phyloP scores from a whole-genome alignment of 78 protist genomes.

The Guillardia theta region DNA sequence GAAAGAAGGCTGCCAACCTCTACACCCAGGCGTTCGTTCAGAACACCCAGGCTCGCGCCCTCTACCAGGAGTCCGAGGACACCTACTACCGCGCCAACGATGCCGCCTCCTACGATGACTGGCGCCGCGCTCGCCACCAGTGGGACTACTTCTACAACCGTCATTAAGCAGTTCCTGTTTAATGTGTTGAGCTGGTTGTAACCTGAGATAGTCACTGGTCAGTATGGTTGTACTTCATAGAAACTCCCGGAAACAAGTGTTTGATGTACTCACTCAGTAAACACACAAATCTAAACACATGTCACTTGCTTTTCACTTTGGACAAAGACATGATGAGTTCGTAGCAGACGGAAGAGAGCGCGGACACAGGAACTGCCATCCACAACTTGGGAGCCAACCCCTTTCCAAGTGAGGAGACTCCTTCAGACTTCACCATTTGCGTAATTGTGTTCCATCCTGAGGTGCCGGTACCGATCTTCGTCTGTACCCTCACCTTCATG shows the following conservation, averaged over 20 bases:
- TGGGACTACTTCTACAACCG: conserved; percentile 49
- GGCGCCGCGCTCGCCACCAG: conserved; percentile 53
- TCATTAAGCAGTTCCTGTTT: not conserved
- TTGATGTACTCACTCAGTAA: not conserved
- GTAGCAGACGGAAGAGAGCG: not conserved
- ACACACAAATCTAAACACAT: not conserved
- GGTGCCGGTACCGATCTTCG: not conserved
- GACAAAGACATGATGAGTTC: not conserved
- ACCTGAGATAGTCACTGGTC: not conserved
- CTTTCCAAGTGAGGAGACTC: not conserved
- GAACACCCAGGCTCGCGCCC: conserved; percentile 38
- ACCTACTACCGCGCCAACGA: conserved; percentile 52
- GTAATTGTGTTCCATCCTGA: not conserved
- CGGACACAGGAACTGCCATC: not conserved
- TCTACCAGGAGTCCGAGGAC: conserved; percentile 48
- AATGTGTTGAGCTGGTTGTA: too few relatives aligned
- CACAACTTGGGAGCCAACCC: not conserved
- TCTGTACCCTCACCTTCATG: not conserved
- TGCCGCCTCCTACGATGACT: conserved; percentile 47
- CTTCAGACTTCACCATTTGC: not conserved
- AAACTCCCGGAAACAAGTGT: not conserved
- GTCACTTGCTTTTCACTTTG: not conserved
- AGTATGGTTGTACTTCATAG: not conserved
- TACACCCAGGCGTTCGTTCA: conserved; percentile 48
- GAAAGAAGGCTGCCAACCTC: conserved; percentile 42